A percentile compares a stretch with the other conserved stretches of the same genome.
Conservation (phyloP, 129 eudicot species). For the Lactuca sativa region DNA sequence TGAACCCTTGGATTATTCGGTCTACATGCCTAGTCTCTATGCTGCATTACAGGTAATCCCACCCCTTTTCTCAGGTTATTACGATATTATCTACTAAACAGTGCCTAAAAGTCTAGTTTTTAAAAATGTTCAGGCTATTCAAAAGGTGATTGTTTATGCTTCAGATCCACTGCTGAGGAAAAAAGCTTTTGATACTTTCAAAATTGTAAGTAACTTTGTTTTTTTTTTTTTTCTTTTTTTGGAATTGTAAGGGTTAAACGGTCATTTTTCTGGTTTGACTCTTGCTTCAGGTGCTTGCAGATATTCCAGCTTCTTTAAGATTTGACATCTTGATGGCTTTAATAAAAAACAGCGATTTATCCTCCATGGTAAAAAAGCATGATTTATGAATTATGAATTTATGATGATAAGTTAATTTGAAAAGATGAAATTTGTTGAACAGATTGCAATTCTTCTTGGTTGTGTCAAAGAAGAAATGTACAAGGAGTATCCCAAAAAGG, state of each 20-base stretch:
- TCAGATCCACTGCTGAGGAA: constrained; percentile 63
- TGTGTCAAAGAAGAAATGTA: constrained; percentile 71
- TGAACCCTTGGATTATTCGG: constrained; percentile 49
- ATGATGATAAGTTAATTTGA: neutral
- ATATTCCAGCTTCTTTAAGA: constrained; percentile 60
- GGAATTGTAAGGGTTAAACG: neutral
- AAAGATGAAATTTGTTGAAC: constrained; percentile 30
- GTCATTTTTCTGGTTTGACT: neutral
- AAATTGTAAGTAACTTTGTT: constrained; percentile 50
- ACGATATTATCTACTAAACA: neutral
- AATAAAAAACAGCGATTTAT: constrained; percentile 60
- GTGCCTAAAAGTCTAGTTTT: constrained; percentile 12
- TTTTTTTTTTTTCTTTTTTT: neutral
- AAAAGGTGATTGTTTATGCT: constrained; percentile 77
- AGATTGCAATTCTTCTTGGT: constrained; percentile 81
- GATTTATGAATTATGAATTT: neutral
- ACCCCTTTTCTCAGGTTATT: neutral
- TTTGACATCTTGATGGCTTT: constrained; percentile 67
- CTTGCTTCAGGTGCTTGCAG: constrained; percentile 66
- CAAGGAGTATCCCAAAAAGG: constrained; percentile 40
- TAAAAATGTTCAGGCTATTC: constrained; percentile 63
- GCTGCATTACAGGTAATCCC: constrained; percentile 74
- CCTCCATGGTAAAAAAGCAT: constrained; percentile 75
- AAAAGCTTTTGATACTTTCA: constrained; percentile 66
- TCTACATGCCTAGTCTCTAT: constrained; percentile 51